Conservation (phyloP, 768 basidiomycete genomes). For the Scleroderma bovista region DNA sequence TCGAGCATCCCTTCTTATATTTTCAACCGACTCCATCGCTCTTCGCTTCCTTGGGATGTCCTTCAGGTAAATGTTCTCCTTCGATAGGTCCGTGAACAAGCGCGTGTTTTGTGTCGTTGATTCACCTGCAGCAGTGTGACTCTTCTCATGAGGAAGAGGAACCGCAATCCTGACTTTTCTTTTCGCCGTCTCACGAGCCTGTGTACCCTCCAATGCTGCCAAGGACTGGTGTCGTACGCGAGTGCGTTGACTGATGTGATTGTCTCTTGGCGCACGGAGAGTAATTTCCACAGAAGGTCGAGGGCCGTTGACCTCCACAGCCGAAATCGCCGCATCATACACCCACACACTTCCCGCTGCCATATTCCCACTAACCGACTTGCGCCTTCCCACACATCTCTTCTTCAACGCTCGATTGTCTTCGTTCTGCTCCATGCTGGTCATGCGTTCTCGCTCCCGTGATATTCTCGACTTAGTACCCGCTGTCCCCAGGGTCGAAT, state of each 20-base stretch:
- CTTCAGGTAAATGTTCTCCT: neutral
- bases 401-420: constrained; percentile 43
- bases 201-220: constrained; percentile 13
- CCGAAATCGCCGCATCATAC: constrained; percentile 46
- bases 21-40: constrained; percentile 5
- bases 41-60: constrained; percentile 4
- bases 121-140: neutral
- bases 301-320: constrained; percentile 28
- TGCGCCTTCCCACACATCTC: constrained; percentile 48
- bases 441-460: neutral
- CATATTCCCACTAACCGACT: constrained; percentile 35
- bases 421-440: constrained; percentile 6
- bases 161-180: constrained; percentile 16
- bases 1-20: constrained; percentile 4
- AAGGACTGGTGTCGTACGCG: constrained; percentile 24
- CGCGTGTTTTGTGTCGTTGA: neutral
- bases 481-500: constrained; percentile 23
- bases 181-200: constrained; percentile 3
- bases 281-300: constrained; percentile 18
- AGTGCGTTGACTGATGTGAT: neutral
- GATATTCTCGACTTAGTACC: constrained; percentile 9
- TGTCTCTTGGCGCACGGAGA: constrained; percentile 6
- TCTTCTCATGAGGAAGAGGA: constrained; percentile 8
- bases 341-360: constrained; percentile 36
- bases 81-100: neutral